Percentiles rank a stretch among this genome's conserved stretches.
Evolutionary conservation across 139 green algal genomes (phyloP).

Genomic region (Chlorella vulgaris): DNA sequence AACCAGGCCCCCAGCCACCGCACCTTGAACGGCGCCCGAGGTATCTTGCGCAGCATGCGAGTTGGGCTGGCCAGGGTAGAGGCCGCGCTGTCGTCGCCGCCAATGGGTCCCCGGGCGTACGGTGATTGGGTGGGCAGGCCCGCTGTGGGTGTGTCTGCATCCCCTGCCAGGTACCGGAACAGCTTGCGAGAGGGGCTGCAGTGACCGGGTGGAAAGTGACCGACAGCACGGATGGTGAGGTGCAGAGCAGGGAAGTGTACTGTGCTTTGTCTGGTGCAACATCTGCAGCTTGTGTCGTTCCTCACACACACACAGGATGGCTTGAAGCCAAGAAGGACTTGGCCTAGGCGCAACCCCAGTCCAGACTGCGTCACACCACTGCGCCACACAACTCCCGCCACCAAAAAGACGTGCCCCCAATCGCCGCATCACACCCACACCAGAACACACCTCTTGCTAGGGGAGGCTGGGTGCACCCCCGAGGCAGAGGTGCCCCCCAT

Average conservation of each 20-base stretch:
- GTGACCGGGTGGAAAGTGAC: neutral
- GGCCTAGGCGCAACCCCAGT: too few relatives aligned
- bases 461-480: conserved; percentile 11
- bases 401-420: too few relatives aligned
- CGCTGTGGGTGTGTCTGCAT: conserved; percentile 63
- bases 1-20: neutral
- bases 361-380: too few relatives aligned
- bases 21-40: conserved; percentile 94
- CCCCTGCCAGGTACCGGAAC: conserved; percentile 78
- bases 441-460: conserved; percentile 29
- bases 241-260: neutral
- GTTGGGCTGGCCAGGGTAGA: conserved; percentile 44
- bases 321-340: too few relatives aligned
- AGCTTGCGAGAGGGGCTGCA: conserved; percentile 67
- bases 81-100: conserved; percentile 44
- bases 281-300: too few relatives aligned
- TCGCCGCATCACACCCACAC: neutral
- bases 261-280: too few relatives aligned
- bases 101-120: conserved; percentile 71
- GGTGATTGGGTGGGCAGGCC: conserved; percentile 65
- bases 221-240: neutral
- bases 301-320: too few relatives aligned
- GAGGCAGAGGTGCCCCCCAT: neutral
- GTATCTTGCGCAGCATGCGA: conserved; percentile 81
- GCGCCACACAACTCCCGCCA: too few relatives aligned